Conservation (phyloP, 2,329 filamentous ascomycete species). For the Catunica adiposa region DNA sequence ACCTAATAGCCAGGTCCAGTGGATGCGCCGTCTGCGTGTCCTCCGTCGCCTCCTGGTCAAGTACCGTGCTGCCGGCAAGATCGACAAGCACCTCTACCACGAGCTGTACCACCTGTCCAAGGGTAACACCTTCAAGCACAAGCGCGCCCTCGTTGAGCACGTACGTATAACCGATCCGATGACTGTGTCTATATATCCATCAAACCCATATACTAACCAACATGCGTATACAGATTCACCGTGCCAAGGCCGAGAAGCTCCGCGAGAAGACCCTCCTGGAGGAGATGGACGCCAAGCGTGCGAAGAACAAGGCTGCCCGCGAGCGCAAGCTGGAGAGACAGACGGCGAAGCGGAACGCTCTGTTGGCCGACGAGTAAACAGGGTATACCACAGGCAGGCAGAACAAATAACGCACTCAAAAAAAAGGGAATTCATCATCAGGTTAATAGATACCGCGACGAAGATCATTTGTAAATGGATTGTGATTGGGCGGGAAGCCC, state of each 20-base stretch:
- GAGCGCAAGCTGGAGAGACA: constrained; percentile 94
- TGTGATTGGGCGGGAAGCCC: background rate
- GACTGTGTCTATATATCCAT: too few relatives aligned
- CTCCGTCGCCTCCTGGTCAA: constrained; percentile 98
- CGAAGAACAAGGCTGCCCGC: constrained; percentile 99
- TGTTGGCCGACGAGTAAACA: constrained; percentile 48
- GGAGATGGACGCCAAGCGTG: constrained; percentile 99
- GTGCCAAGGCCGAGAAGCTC: constrained; percentile 98
- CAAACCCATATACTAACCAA: background rate
- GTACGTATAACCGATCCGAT: constrained; percentile 44
- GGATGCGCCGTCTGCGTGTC: constrained; percentile 99
- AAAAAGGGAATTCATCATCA: constrained; percentile 15
- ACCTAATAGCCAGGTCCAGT: constrained; percentile 68
- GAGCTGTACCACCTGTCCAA: constrained; percentile 99
- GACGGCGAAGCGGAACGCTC: constrained; percentile 74
- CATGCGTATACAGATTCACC: constrained; percentile 63
- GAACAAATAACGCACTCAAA: constrained; percentile 14
- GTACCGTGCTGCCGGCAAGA: constrained; percentile 99
- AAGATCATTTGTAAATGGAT: constrained; percentile 16
- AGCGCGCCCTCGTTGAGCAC: constrained; percentile 98
- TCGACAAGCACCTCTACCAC: constrained; percentile 99
- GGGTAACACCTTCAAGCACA: constrained; percentile 99
- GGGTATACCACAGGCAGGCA: constrained; percentile 13
- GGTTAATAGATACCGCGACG: constrained; percentile 9
- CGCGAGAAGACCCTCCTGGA: constrained; percentile 94